Percentiles rank a stretch among this genome's conserved stretches.
These are phyloP conservation scores for Trichomonas vaginalis DNA, from an alignment of 208 protist genomes.

Conservation along the genomic window DNA sequence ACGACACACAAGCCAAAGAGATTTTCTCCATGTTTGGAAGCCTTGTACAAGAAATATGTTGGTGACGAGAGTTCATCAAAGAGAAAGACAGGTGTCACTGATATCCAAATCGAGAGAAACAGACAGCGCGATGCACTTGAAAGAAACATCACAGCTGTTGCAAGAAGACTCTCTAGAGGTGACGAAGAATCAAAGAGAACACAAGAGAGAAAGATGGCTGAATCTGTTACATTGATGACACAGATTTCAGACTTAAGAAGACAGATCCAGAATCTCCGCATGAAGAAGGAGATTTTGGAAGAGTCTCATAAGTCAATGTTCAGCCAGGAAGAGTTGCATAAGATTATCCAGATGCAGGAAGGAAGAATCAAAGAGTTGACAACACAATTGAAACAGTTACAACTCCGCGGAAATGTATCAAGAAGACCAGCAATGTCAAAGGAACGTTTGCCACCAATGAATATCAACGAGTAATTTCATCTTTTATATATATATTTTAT, in stretches of 20 bases:
- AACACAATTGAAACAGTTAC: not conserved
- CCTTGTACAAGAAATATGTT: not conserved
- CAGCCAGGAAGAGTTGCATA: not conserved
- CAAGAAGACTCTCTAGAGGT: not conserved
- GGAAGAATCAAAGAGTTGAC: not conserved
- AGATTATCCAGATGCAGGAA: constrained; percentile 4
- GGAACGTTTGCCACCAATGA: not conserved
- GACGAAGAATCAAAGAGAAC: not conserved
- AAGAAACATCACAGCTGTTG: constrained; percentile 13
- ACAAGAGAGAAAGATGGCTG: not conserved
- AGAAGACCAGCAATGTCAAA: not conserved
- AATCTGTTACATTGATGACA: not conserved
- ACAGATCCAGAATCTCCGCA: not conserved
- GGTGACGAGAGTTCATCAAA: not conserved
- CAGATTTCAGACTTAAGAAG: not conserved
- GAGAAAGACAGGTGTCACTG: not conserved
- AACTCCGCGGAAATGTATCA: not conserved
- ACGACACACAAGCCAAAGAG: not conserved
- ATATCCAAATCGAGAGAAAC: not conserved
- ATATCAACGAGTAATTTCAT: not conserved
- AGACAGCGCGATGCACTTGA: not conserved
- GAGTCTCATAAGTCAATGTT: not conserved
- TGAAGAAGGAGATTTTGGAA: not conserved
- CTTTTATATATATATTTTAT: not conserved
- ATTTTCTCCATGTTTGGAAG: not conserved